These are phyloP conservation scores for Solanum neorickii DNA, from an alignment of 257 asterid genomes.

Conservation along the genomic window DNA sequence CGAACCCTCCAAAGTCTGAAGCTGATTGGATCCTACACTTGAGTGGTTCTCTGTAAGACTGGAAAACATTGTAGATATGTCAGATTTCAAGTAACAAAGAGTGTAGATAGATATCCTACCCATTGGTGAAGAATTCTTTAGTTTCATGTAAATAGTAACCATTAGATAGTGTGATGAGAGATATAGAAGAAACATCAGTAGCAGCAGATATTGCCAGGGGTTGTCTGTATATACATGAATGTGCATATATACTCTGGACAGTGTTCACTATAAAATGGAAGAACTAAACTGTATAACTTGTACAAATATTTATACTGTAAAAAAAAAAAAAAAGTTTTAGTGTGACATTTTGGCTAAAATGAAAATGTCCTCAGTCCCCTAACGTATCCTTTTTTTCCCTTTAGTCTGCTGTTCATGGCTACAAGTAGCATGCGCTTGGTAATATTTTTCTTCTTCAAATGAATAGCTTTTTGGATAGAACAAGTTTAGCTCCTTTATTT, in stretches of 20 bases:
- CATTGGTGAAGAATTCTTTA: neutral
- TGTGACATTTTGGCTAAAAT: neutral
- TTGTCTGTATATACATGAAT: neutral
- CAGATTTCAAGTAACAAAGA: neutral
- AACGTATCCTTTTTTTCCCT: no score
- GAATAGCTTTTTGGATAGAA: neutral
- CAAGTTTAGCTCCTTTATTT: neutral
- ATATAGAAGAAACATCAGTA: neutral
- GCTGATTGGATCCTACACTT: slow-evolving; percentile 19
- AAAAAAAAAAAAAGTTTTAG: neutral
- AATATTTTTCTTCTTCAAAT: neutral
- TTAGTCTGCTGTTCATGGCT: neutral
- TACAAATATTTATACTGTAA: neutral
- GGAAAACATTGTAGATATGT: neutral
- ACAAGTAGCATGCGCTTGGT: neutral
- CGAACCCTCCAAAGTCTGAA: slow-evolving; percentile 19
- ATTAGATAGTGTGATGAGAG: neutral
- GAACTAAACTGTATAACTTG: neutral
- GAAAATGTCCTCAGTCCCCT: neutral
- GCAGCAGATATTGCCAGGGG: neutral
- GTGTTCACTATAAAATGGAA: neutral
- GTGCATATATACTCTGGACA: neutral
- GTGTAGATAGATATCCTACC: neutral
- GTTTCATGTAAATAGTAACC: neutral
- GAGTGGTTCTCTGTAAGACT: neutral